Base-by-base conservation (phyloP, 2,329 filamentous ascomycete genomes). In the Monilinia fructicola region DNA sequence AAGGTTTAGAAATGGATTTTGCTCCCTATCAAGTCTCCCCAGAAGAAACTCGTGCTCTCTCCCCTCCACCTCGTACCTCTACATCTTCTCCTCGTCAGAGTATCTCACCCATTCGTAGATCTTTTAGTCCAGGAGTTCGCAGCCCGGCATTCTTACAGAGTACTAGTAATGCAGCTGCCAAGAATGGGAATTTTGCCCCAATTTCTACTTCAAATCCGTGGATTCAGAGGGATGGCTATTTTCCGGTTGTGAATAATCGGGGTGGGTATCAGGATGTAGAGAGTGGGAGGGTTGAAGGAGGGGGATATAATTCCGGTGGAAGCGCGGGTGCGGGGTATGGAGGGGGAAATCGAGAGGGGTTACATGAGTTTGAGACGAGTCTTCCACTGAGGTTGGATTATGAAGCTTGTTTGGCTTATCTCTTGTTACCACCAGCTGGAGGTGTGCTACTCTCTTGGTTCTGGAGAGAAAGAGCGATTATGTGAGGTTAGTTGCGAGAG, bases 21-120 rank as follows among this genome's bases (percentile, higher is more conserved):
- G 95, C 95, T 55, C 95, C 95, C 48, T 99, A 98, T 80, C 95
- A 98, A 82, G 94, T 94, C 78, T 90, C 90, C 21, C 95, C 95
- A 12, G 93, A 98, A 81, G 85, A 90, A 73, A 87, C 88, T 72
- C 91, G 94, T 74, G 87, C 90, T 63, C 84, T 93, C 77, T 96
- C 92, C 26, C 92, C 93, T 63, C 84, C 88, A 14, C 74, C 72
- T 50, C 63, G 63, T n/a, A 65, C 42, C 7, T 59, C 53, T 1
- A 72, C 71, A 63, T 70, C 75, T 68, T 72, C 75, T 60, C 72
- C 76, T 54, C 77, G 80, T 50, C 73, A 76, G 60, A 85, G 90
- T 77, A 78, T 88, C 81, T 78, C 87, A 76, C 77, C 82, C 78
- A 64, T 42, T 78, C 81, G 84, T 79, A 77, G 70, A 79, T 81